Percentiles rank a stretch among this genome's conserved stretches.
Conservation (phyloP, 23 red algal genomes). For the Gracilaria domingensis region DNA sequence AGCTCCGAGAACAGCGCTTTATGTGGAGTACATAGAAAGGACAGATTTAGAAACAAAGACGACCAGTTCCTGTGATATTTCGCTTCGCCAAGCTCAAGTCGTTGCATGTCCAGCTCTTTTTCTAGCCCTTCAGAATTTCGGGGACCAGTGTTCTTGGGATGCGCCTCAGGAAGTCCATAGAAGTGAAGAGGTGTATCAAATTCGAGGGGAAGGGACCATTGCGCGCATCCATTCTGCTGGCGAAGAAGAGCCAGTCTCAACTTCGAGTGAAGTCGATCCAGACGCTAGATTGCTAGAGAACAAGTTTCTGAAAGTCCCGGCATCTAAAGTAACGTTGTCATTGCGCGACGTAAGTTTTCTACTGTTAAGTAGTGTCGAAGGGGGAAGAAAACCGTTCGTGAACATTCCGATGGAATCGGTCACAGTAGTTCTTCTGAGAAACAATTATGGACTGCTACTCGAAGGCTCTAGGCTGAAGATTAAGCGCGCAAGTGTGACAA, state of each 20-base stretch:
- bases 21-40: constrained; percentile 30
- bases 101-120: background rate
- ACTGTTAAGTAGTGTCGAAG: background rate
- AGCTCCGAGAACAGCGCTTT: background rate
- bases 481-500: background rate
- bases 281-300: background rate
- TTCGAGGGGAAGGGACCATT: background rate
- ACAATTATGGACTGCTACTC: background rate
- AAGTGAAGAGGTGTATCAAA: background rate
- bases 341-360: background rate
- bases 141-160: background rate
- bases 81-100: background rate
- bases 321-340: constrained; percentile 14
- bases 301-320: background rate
- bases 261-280: background rate
- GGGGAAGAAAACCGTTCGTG: background rate
- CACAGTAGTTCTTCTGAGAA: background rate
- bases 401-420: background rate
- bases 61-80: constrained; percentile 6
- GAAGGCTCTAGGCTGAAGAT: background rate
- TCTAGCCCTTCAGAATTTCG: constrained; percentile 8
- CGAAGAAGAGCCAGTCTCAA: background rate
- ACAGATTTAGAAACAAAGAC: background rate
- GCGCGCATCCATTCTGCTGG: background rate
- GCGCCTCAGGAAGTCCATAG: background rate